Percentiles rank a stretch among this genome's conserved stretches.
Evolutionary conservation across 371 early-diverging fungal genomes (phyloP).

Genomic region (Entomophthora muscae): DNA sequence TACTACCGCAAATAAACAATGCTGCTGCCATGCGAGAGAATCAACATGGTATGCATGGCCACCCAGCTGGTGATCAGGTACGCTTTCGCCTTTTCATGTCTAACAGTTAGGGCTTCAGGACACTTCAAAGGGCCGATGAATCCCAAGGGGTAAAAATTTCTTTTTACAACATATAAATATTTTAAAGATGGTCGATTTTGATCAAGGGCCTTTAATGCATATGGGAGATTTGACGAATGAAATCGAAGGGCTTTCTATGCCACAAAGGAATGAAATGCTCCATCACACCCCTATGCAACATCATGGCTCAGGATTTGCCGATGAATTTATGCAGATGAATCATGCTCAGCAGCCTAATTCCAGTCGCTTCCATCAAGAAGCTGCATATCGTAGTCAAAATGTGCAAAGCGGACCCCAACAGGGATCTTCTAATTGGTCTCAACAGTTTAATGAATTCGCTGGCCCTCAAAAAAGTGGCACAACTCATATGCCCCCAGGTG

Average conservation of each 20-base stretch:
- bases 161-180: neutral
- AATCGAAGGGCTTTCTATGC: neutral
- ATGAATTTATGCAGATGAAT: neutral
- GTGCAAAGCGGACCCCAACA: neutral
- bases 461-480: neutral
- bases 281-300: neutral
- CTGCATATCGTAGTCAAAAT: neutral
- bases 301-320: neutral
- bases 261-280: neutral
- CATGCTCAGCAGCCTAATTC: constrained; percentile 3
- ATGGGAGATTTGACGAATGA: neutral
- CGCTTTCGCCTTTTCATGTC: neutral
- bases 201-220: neutral
- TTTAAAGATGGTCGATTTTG: neutral
- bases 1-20: constrained; percentile 7
- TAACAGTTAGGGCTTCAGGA: neutral
- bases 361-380: constrained; percentile 15
- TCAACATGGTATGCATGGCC: neutral
- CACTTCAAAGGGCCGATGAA: neutral
- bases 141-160: neutral
- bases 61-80: neutral
- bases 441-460: neutral
- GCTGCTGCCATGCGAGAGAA: constrained; percentile 1
- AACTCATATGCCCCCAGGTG: neutral
- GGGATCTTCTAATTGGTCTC: neutral